Conservation (phyloP, 129 eudicot species). For the Centrapalus pauciflorus region DNA sequence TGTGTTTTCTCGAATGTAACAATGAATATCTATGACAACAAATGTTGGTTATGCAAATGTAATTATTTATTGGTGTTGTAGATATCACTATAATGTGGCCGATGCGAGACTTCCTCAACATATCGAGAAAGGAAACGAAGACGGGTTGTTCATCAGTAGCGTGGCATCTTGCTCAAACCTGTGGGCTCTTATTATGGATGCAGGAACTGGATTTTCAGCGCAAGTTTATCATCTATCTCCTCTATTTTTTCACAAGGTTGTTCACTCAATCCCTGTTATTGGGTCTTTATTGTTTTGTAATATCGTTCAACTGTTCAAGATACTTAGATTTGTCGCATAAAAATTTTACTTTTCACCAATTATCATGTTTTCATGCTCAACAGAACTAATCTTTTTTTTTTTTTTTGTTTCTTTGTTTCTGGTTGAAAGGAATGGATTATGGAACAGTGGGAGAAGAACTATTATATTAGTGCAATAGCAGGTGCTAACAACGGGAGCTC, state of each 20-base stretch:
- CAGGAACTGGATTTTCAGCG: slow-evolving; percentile 68
- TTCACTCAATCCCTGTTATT: background rate
- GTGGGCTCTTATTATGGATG: slow-evolving; percentile 95
- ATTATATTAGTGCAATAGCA: slow-evolving; percentile 74
- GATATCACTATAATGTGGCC: slow-evolving; percentile 87
- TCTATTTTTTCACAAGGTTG: slow-evolving; percentile 63
- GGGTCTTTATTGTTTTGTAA: background rate
- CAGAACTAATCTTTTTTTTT: background rate
- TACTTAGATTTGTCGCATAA: background rate
- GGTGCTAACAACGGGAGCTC: slow-evolving; percentile 83
- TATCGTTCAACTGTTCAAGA: background rate
- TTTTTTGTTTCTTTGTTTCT: background rate
- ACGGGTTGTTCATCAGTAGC: slow-evolving; percentile 71
- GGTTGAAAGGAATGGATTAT: slow-evolving; percentile 80
- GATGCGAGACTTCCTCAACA: slow-evolving; percentile 66
- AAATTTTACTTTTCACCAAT: background rate
- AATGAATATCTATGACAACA: background rate
- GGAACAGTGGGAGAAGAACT: slow-evolving; percentile 89
- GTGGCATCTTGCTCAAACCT: slow-evolving; percentile 71
- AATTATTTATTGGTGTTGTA: slow-evolving; percentile 24
- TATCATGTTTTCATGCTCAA: background rate
- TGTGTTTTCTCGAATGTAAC: background rate
- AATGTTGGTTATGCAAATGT: background rate
- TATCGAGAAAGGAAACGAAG: slow-evolving; percentile 76
- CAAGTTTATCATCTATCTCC: slow-evolving; percentile 83